Evolutionary conservation across 164 flowering plant species (phyloP).

Genomic region (Cinnamomum chago): DNA sequence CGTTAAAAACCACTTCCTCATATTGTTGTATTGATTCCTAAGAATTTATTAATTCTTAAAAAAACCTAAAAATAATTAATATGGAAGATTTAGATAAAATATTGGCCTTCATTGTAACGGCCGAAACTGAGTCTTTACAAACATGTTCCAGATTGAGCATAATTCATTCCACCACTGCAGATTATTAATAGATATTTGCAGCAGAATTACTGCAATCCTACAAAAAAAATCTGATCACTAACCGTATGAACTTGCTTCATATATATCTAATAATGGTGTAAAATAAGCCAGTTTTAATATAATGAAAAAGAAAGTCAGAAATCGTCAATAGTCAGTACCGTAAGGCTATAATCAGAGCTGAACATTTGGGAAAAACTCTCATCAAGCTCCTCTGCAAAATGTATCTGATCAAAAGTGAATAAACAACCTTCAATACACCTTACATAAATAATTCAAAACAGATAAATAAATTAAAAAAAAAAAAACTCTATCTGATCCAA

Average conservation of each 20-base stretch:
- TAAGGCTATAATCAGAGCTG: slow-evolving; percentile 15
- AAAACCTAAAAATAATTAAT: too few species aligned
- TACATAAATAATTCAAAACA: not conserved
- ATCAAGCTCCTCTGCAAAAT: slow-evolving; percentile 29
- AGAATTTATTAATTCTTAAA: too few species aligned
- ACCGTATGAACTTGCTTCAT: not conserved
- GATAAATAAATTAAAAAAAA: not conserved
- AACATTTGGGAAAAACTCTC: slow-evolving; percentile 23
- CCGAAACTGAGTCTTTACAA: too few species aligned
- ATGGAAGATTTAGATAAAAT: too few species aligned
- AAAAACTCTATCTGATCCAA: not conserved
- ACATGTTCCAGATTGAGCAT: too few species aligned
- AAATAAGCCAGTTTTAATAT: not conserved
- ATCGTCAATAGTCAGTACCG: slow-evolving; percentile 21
- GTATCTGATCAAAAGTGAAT: not conserved
- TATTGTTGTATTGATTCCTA: too few species aligned
- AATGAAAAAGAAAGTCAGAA: not conserved
- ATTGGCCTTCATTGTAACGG: too few species aligned
- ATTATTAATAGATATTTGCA: too few species aligned
- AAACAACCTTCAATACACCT: not conserved
- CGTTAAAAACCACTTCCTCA: too few species aligned
- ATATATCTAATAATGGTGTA: not conserved
- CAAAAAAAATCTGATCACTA: too few species aligned
- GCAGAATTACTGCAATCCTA: not conserved
- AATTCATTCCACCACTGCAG: not conserved